These are phyloP conservation scores for Pseudevernia furfuracea DNA, from an alignment of 495 filamentous ascomycete species.

Conservation along the genomic window DNA sequence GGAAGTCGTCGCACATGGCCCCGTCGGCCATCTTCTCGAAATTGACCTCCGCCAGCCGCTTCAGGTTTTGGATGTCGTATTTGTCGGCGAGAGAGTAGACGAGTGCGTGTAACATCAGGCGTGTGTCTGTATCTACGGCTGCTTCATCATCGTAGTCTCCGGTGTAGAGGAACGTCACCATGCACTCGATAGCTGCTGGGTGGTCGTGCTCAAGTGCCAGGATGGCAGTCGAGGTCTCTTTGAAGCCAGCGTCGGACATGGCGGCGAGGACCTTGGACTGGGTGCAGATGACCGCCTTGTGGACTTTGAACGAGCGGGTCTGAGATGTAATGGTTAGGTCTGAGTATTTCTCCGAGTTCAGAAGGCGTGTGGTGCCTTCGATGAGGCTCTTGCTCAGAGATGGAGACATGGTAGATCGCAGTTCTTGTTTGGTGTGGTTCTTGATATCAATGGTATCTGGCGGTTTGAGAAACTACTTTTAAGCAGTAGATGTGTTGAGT, in stretches of 20 bases:
- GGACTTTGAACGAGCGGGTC: conserved; percentile 26
- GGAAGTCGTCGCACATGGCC: too few species aligned
- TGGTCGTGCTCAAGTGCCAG: background rate
- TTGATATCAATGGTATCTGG: too few species aligned
- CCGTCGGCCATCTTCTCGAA: too few species aligned
- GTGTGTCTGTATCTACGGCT: background rate
- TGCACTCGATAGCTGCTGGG: background rate
- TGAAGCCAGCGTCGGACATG: conserved; percentile 19
- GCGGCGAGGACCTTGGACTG: conserved; percentile 29
- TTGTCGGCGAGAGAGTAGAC: conserved; percentile 11
- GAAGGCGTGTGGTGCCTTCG: background rate
- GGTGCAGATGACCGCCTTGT: conserved; percentile 31
- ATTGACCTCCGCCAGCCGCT: too few species aligned
- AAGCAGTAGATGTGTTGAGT: background rate
- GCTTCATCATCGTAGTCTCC: background rate
- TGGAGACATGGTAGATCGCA: too few species aligned
- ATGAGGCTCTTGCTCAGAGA: too few species aligned
- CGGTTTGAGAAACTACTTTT: background rate
- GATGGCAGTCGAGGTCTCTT: conserved; percentile 24
- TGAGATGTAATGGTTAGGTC: conserved; percentile 31
- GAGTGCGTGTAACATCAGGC: background rate
- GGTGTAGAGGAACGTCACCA: background rate
- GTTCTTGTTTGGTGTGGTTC: too few species aligned
- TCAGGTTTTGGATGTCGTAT: conserved; percentile 5
- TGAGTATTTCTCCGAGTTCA: conserved; percentile 24